Conservation (phyloP, 129 eudicot species). For the Dittrichia graveolens region DNA sequence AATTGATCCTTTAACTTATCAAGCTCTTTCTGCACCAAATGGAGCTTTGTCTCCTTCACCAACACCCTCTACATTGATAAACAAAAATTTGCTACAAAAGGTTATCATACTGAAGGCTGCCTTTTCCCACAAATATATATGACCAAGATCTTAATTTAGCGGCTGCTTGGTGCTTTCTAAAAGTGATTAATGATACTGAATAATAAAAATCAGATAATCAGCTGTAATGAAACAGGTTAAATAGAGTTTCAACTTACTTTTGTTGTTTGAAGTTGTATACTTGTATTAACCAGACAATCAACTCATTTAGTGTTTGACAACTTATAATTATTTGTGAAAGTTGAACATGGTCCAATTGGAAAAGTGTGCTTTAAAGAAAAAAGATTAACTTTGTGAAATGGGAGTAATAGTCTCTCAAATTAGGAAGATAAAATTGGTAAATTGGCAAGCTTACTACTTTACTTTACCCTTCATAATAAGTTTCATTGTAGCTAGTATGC, state of each 20-base stretch:
- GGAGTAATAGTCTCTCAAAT: too few species aligned
- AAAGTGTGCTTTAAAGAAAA: too few species aligned
- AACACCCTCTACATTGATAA: conserved; percentile 52
- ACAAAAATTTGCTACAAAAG: neutral
- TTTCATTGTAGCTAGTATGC: too few species aligned
- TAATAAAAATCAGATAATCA: neutral
- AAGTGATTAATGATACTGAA: neutral
- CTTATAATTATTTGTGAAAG: too few species aligned
- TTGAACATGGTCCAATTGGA: too few species aligned
- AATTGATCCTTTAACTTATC: conserved; percentile 71
- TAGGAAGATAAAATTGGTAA: too few species aligned
- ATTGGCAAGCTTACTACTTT: too few species aligned
- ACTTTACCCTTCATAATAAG: too few species aligned
- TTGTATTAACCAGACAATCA: neutral
- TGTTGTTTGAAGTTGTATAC: neutral
- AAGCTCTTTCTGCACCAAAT: conserved; percentile 77
- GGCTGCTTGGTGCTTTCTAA: neutral
- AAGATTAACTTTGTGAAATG: too few species aligned
- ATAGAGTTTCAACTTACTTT: neutral
- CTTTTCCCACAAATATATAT: neutral
- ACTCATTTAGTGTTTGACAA: too few species aligned
- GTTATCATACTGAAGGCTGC: neutral
- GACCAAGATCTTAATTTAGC: neutral
- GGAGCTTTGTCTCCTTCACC: conserved; percentile 78
- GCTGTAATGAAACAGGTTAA: neutral